phyloP scores from a whole-genome alignment of 1,284 basidiomycete genomes.

The Ganoderma meredithae region DNA sequence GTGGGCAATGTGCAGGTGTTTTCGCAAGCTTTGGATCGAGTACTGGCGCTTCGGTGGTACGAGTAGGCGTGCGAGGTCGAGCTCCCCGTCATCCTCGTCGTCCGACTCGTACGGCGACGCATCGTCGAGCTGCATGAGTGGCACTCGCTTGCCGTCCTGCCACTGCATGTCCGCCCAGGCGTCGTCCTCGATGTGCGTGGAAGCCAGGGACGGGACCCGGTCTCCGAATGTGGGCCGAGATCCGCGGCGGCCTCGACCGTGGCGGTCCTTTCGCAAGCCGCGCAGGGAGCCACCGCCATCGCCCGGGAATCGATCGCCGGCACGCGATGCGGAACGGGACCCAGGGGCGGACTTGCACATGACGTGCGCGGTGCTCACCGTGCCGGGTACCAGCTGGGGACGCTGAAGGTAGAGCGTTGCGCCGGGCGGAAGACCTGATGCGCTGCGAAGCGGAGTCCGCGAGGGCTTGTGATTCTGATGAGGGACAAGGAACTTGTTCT shows the following conservation, averaged over 20 bases:
- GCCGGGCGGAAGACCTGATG: constrained; percentile 33
- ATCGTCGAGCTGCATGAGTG: constrained; percentile 26
- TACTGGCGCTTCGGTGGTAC: constrained; percentile 76
- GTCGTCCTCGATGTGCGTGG: constrained; percentile 50
- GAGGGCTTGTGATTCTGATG: constrained; percentile 32
- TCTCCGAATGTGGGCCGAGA: constrained; percentile 29
- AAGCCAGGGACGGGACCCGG: constrained; percentile 50
- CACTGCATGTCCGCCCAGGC: constrained; percentile 40
- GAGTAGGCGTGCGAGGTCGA: constrained; percentile 70
- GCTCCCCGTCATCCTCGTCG: constrained; percentile 65
- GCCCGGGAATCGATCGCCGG: constrained; percentile 33
- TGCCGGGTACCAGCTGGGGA: constrained; percentile 43
- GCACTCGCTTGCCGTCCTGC: constrained; percentile 37
- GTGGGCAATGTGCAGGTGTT: constrained; percentile 55
- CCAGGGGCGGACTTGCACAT: constrained; percentile 70
- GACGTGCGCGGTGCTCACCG: constrained; percentile 61
- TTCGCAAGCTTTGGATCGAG: constrained; percentile 70
- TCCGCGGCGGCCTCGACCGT: constrained; percentile 23
- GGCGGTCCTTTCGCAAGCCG: constrained; percentile 19
- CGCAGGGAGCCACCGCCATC: constrained; percentile 20
- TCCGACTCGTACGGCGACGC: constrained; percentile 46
- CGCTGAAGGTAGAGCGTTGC: constrained; percentile 37
- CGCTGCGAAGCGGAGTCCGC: constrained; percentile 20
- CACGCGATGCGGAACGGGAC: constrained; percentile 47
- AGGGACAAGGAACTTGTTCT: constrained; percentile 26